Evolutionary conservation across 1,284 basidiomycete species (phyloP), one percentile per base, ranked within the genome.

Genomic region (Ustilago xerochloae): DNA sequence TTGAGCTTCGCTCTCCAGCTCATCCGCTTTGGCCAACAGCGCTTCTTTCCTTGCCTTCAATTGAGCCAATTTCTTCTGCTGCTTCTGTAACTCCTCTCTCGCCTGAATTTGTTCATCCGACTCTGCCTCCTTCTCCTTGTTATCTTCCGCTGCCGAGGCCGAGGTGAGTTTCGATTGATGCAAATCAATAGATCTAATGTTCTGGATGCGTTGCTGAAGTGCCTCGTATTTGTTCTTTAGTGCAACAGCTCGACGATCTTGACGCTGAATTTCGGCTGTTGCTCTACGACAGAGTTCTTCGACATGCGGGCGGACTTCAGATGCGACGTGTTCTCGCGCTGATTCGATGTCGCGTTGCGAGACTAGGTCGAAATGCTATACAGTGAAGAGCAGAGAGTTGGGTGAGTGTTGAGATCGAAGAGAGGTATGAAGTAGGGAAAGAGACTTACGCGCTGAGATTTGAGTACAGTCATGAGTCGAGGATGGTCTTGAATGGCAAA

Each of bases 401-500:
- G 7, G 6, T 10, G 20, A 24, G 13, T n/a, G n/a, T n/a, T n/a
- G n/a, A 15, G 43, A 39, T 4, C 6, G 12, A 28, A 28, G 18
- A 24, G 30, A 18, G 18, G 22, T 12, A 26, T n/a, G 33, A 35
- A 43, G 39, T 10, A 22, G 39, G 32, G 50, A 18, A 26, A 20
- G n/a, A n/a, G 15, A 66, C 70, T 46, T 57, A 73, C 70, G 20
- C 63, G 57, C 18, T 60, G 66, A 2, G 59, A 66, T 28, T 69
- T 70, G 54, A 75, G 66, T 10, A 75, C 72, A 4, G 66, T 69
- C 59, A 70, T 70, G 24, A 75, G 49, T 13, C 72, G 62, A 10
- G 66, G 66, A 45, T 70, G 66, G n/a, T 75, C 72, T 28, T 75
- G 66, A 18, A 65, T 63, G 15, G 66, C 72, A 46, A 62, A 69